Conservation (phyloP, 192 early-diverging fungal genomes). For the Dimargaris cristalligena region DNA sequence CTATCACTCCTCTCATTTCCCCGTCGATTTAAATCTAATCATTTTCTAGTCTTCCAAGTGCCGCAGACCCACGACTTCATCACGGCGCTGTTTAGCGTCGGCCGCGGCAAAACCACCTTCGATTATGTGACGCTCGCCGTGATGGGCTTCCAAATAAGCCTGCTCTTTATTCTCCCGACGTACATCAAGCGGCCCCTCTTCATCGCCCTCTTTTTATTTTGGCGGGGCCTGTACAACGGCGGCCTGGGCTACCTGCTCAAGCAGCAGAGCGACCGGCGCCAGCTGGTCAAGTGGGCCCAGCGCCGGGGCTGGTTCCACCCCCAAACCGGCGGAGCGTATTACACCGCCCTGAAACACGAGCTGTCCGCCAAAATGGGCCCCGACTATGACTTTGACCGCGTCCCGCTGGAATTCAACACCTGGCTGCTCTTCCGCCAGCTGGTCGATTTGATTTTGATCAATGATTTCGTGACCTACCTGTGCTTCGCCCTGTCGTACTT, state of each 20-base stretch:
- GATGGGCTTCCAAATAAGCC: conserved; percentile 42
- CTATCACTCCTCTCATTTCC: background rate
- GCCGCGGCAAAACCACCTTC: conserved; percentile 53
- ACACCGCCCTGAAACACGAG: conserved; percentile 43
- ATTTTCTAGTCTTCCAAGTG: conserved; percentile 44
- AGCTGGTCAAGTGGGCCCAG: conserved; percentile 53
- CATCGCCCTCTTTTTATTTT: conserved; percentile 62
- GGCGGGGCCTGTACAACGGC: conserved; percentile 73
- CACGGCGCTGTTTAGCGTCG: conserved; percentile 49
- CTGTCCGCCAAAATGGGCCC: conserved; percentile 62
- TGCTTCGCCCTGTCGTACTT: conserved; percentile 70
- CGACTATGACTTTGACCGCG: conserved; percentile 63
- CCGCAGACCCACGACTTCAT: conserved; percentile 63
- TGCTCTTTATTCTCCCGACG: conserved; percentile 46
- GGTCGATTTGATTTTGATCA: conserved; percentile 82
- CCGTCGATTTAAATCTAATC: background rate
- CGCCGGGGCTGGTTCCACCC: conserved; percentile 48
- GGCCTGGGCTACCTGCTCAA: conserved; percentile 74
- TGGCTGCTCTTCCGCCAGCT: conserved; percentile 92
- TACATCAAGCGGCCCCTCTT: conserved; percentile 38
- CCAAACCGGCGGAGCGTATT: conserved; percentile 30
- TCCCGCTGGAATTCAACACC: conserved; percentile 87
- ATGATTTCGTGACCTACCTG: conserved; percentile 76
- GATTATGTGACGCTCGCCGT: conserved; percentile 47
- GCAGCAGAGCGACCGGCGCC: conserved; percentile 55